These are phyloP conservation scores for Miscanthus lutarioriparius DNA, from an alignment of 176 grass and related monocot species.

Conservation along the genomic window DNA sequence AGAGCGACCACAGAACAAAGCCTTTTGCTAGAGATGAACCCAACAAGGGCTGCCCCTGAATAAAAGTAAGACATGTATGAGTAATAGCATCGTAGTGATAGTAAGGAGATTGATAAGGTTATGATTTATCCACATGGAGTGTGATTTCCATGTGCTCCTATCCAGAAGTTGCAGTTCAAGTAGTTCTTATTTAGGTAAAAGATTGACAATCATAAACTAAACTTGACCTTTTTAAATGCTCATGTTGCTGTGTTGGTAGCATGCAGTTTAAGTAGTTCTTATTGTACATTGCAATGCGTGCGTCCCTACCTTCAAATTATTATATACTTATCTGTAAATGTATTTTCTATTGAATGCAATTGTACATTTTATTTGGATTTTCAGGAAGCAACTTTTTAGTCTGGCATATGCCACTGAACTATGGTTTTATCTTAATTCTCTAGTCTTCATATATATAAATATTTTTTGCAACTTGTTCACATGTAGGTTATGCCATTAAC, in stretches of 20 bases:
- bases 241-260: neutral
- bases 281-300: neutral
- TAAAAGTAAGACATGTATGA: neutral
- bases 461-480: conserved; percentile 33
- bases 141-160: neutral
- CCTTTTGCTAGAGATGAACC: conserved; percentile 2
- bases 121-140: neutral
- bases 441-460: neutral
- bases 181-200: neutral
- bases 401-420: neutral
- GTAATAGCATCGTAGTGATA: neutral
- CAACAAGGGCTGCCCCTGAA: neutral
- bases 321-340: neutral
- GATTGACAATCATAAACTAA: conserved; percentile 9
- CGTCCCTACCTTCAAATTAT: conserved; percentile 4
- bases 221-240: neutral
- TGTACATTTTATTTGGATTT: conserved; percentile 20
- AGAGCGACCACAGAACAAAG: neutral
- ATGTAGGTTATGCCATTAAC: conserved; percentile 90
- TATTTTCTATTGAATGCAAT: neutral
- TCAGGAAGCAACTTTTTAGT: conserved; percentile 1
- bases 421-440: conserved; percentile 28
- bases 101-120: neutral
- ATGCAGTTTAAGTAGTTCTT: neutral
- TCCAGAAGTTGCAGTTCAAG: neutral